A percentile compares a stretch with the other conserved stretches of the same genome.
Conservation (phyloP, 2,329 filamentous ascomycete species). For the Tolypocladium tundrense region DNA sequence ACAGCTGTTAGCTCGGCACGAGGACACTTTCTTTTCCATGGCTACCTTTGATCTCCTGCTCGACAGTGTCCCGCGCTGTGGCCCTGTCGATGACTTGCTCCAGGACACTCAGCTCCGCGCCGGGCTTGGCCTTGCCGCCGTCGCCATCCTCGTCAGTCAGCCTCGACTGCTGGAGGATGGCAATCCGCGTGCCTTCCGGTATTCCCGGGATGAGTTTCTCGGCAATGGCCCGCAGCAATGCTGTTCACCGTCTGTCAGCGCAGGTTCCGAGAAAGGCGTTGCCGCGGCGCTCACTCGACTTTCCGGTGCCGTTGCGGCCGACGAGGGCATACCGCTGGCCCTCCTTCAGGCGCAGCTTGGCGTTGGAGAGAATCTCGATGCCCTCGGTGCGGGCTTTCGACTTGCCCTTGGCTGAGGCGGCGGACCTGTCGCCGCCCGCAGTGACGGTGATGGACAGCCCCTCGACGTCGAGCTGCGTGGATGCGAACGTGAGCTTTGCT, state of each 20-base stretch:
- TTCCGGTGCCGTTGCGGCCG: slow-evolving; percentile 73
- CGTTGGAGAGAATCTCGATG: slow-evolving; percentile 60
- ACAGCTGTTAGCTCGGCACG: slow-evolving; percentile 7
- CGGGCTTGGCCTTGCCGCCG: slow-evolving; percentile 1
- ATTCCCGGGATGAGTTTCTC: slow-evolving; percentile 72
- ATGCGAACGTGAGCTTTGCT: not conserved
- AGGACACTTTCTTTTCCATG: not conserved
- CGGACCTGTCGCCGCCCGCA: slow-evolving; percentile 23
- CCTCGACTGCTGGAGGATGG: slow-evolving; percentile 59
- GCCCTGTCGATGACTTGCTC: slow-evolving; percentile 57
- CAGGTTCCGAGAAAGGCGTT: not conserved
- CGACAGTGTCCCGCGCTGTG: slow-evolving; percentile 43
- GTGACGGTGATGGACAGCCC: slow-evolving; percentile 61
- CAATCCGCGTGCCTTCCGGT: slow-evolving; percentile 52
- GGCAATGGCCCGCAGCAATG: slow-evolving; percentile 63
- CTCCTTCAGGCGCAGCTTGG: slow-evolving; percentile 60
- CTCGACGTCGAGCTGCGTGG: slow-evolving; percentile 53
- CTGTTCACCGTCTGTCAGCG: slow-evolving; percentile 24
- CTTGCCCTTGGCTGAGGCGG: slow-evolving; percentile 39
- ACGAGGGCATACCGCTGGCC: slow-evolving; percentile 68
- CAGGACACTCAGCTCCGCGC: slow-evolving; percentile 37
- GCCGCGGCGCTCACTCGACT: slow-evolving; percentile 51
- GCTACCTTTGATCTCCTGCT: slow-evolving; percentile 50
- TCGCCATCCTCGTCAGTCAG: slow-evolving; percentile 22
- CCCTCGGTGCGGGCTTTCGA: slow-evolving; percentile 32